Evolutionary conservation across 495 filamentous ascomycete species (phyloP).

Genomic region (Mytilinidion resinicola): DNA sequence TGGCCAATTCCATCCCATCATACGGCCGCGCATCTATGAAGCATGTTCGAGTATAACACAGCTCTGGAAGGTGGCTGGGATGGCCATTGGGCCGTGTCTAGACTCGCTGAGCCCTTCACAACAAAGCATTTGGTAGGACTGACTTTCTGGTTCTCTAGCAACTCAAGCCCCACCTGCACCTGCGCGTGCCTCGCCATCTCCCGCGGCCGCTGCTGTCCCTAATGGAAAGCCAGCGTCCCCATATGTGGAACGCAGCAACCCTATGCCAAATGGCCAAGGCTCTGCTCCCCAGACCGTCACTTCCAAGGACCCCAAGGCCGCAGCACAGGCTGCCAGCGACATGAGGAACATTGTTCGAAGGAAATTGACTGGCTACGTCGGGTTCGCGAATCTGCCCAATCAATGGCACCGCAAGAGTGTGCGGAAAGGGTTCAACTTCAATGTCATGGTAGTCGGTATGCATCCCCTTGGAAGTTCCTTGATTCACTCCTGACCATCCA

Average conservation of each 20-base stretch:
- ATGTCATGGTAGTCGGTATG: constrained; percentile 99
- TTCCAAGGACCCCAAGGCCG: constrained; percentile 80
- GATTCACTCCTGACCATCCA: background rate
- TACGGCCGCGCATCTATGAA: background rate
- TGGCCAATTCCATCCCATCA: background rate
- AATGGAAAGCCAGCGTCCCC: constrained; percentile 53
- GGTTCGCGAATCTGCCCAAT: constrained; percentile 97
- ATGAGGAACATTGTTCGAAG: constrained; percentile 96
- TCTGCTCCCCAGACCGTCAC: constrained; percentile 56
- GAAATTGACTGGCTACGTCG: constrained; percentile 97
- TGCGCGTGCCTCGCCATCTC: constrained; percentile 34
- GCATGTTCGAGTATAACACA: too few species aligned
- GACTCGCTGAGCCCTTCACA: too few species aligned
- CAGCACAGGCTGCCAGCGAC: constrained; percentile 68
- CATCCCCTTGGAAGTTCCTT: constrained; percentile 13
- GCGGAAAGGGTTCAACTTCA: constrained; percentile 99
- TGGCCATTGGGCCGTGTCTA: too few species aligned
- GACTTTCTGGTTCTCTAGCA: too few species aligned
- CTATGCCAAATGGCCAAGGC: constrained; percentile 49
- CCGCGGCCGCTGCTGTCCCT: constrained; percentile 31
- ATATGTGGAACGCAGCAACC: constrained; percentile 56
- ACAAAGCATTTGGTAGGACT: too few species aligned
- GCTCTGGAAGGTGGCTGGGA: too few species aligned
- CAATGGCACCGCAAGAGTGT: constrained; percentile 99
- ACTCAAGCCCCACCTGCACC: constrained; percentile 22